Evolutionary conservation across 257 asterid species (phyloP), one percentile per base, ranked within the genome.

Genomic region (Lantana camara): DNA sequence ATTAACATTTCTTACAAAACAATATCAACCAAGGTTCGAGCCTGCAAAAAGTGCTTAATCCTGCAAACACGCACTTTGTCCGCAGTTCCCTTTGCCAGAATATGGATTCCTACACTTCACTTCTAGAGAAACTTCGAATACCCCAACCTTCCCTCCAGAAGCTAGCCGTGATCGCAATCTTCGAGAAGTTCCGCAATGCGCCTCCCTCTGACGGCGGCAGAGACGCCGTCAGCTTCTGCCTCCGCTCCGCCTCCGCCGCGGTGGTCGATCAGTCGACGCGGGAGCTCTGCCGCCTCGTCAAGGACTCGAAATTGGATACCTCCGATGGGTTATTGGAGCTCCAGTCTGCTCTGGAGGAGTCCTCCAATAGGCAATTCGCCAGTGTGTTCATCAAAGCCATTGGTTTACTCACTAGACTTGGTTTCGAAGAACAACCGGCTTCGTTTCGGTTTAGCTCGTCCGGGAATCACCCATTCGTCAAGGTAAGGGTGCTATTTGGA

Each of bases 71-170:
- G 32, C 12, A 12, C 11, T 1, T 29, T 38, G 34, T 19, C 35
- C 41, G 40, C 61, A 34, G 52, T 9, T 16, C 2, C 21, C 54
- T 17, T 24, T 13, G 0, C 32, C 47, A 0, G 46, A 49, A 13
- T 62, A 83, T 83, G 90, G 90, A 78, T 50, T 70, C 83, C 7
- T 90, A 85, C 80, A 6, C 80, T 63, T 67, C 81, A 38, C 80
- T 90, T 2, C 38, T 88, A 1, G 95, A 85, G 73, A 90, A 73
- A 72, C 84, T 80, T 9, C 84, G 90, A 58, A 75, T 82, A 22
- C 99, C 96, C 45, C 99, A 94, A 64, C 85, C 97, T 2, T 82
- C 95, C 1, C 85, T 94, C 17, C 99, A 94, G 68, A 85, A 83
- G 56, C 83, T 82, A 10, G 97, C 97, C 12, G 96, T 94, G 1